Evolutionary conservation across 805 yeast genomes (phyloP), one percentile per base, ranked within the genome.

Genomic region (Torulaspora quercuum): DNA sequence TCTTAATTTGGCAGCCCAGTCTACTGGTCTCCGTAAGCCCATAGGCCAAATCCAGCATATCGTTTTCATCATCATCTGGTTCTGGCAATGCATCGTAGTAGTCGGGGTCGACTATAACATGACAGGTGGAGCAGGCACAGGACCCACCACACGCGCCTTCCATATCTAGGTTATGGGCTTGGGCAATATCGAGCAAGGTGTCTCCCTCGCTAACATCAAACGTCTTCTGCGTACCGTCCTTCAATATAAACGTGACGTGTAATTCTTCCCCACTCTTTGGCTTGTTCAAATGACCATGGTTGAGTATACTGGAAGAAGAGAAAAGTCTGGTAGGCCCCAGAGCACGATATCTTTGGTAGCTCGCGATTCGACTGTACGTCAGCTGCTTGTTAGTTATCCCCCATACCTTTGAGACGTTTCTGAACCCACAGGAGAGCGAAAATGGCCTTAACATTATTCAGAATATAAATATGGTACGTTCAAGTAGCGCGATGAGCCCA

Each of bases 61-160:
- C 98, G 58, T 92, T 90, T 63, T 92, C 98, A 57, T 92, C 98
- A 58, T 92, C 98, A 47, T 80, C 86, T 0, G 98, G 97, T 60
- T 92, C 97, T 7, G 92, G 95, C 46, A 92, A 76, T 33, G 68
- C 75, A 56, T 92, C 98, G 64, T 87, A 92, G 59, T 69, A 88
- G 29, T 83, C 96, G 1, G 98, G 97, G 59, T 92, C 98, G 25
- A 92, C 88, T 33, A 92, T 90, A 36, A 92, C 81, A 64, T 92
- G 98, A 59, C 98, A 92, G 0, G 98, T 92, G 4, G 97, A 88
- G 61, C 98, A 92, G 1, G 98, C 98, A 70, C 98, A 92, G 3
- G 97, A 87, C 3, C 97, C 98, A 14, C 98, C 98, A 64, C 98
- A 92, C 0, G 98, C 98, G 29, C 86, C 95, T 61, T 92, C 98